Base-by-base conservation (phyloP, 2,329 filamentous ascomycete genomes). In the Hypomyces perniciosus region DNA sequence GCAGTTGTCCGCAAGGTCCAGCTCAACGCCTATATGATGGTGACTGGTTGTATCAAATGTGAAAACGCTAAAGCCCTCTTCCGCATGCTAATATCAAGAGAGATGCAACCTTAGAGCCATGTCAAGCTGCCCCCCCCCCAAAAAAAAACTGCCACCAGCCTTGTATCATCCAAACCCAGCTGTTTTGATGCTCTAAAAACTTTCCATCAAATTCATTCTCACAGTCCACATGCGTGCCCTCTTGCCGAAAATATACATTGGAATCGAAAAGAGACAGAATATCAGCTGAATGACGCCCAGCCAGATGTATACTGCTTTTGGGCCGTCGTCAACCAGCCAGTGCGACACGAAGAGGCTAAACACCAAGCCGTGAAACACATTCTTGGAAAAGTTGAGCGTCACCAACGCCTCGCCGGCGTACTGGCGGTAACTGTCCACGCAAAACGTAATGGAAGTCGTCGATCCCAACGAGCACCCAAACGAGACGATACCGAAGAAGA, bases 201-300 rank as follows among this genome's bases (percentile, higher is more conserved):
- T 88, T 78, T 95, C 90, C 86, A 95, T 91, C 56, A 95, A 72
- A 58, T 88, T 90, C 76, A 79, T 88, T 56, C 88, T 75, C 8
- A 91, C 88, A 1, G 91, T 97, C 92, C 91, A 96, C 89, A 96
- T 95, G 13, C 92, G 77, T 12, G 86, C 84, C 50, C 90, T 74
- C 76, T 97, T 97, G 13, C 92, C 92, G 62, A 83, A 96, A 20
- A 97, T 88, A 65, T 93, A 97, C 86, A 97, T 90, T 1, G 92
- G 92, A 50, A 96, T 84, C 1, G 90, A 87, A 48, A 78, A 82
- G 3, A 89, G 62, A 65, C 95, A 75, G 50, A 85, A 79, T 9
- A 82, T 80, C 33, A 96, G 68, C 68, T 97, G 92, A 29, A 97
- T 93, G 28, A 90, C 78, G 3, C 92, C 92, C 47, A 96, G 78